These are phyloP conservation scores for Closterium sp. DNA, from an alignment of 139 green algal genomes.

Conservation along the genomic window DNA sequence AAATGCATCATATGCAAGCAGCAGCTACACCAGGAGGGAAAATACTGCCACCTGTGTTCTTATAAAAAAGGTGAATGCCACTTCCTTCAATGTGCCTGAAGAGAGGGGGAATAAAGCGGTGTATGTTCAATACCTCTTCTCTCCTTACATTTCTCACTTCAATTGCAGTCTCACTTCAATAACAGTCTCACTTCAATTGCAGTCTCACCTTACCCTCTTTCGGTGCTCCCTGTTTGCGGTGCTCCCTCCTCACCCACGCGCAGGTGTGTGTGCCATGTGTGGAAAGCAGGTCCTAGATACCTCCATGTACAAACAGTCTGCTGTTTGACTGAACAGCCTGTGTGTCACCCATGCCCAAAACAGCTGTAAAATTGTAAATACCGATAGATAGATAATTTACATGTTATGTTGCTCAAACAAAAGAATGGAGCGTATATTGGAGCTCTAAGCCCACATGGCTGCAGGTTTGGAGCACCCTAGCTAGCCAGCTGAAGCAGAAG, in stretches of 20 bases:
- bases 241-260: not conserved
- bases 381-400: too few species aligned
- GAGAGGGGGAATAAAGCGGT: too few species aligned
- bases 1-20: constrained; percentile 55
- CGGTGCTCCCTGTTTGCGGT: not conserved
- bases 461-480: not conserved
- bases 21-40: constrained; percentile 50
- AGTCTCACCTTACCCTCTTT: too few species aligned
- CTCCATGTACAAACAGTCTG: constrained; percentile 50
- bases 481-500: not conserved
- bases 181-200: too few species aligned
- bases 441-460: too few species aligned
- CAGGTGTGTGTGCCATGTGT: constrained; percentile 55
- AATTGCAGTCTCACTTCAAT: too few species aligned
- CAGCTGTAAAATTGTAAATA: too few species aligned
- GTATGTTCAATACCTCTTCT: not conserved
- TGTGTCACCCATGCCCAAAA: too few species aligned
- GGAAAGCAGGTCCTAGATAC: constrained; percentile 49
- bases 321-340: constrained; percentile 25
- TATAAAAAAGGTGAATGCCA: constrained; percentile 48
- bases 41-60: constrained; percentile 51
- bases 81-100: too few species aligned
- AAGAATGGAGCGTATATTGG: too few species aligned
- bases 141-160: too few species aligned
- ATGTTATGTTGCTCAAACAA: too few species aligned